A percentile compares a stretch with the other conserved stretches of the same genome.
These are phyloP conservation scores for Saposhnikovia divaricata DNA, from an alignment of 129 eudicot species.

Conservation along the genomic window DNA sequence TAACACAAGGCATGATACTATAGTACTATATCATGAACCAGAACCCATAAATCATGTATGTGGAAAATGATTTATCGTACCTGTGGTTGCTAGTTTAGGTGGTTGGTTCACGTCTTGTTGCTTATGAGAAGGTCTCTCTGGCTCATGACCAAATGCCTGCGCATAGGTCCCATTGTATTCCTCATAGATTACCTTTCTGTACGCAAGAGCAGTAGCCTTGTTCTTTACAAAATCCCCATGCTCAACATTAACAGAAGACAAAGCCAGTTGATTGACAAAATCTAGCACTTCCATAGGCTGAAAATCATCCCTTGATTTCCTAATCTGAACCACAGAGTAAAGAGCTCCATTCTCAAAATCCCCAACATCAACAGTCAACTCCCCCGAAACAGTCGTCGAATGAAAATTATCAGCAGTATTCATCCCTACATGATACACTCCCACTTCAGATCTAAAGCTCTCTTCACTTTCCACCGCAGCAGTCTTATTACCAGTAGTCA, in stretches of 20 bases:
- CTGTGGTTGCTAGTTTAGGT: constrained; percentile 32
- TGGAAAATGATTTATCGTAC: constrained; percentile 25
- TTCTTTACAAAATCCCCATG: too few relatives aligned
- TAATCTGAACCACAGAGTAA: constrained; percentile 49
- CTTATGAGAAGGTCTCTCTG: constrained; percentile 10
- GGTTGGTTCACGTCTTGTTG: constrained; percentile 12
- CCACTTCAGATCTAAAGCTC: constrained; percentile 2
- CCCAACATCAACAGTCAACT: constrained; percentile 51
- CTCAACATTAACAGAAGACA: too few relatives aligned
- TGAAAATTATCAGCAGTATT: too few relatives aligned
- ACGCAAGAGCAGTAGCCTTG: too few relatives aligned
- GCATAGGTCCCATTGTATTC: too few relatives aligned
- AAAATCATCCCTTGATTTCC: constrained; percentile 65
- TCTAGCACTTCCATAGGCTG: too few relatives aligned
- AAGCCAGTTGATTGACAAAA: too few relatives aligned
- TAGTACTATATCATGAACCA: not conserved
- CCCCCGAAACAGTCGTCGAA: constrained; percentile 37
- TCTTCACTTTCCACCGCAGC: not conserved
- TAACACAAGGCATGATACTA: not conserved
- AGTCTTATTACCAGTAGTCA: constrained; percentile 17
- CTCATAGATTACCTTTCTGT: too few relatives aligned
- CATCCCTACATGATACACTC: constrained; percentile 1
- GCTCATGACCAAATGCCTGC: too few relatives aligned
- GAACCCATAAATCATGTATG: not conserved
- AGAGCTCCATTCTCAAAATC: constrained; percentile 63